Evolutionary conservation across 768 basidiomycete species (phyloP), one percentile per base, ranked within the genome.

Genomic region (Boletus tomentosulus): DNA sequence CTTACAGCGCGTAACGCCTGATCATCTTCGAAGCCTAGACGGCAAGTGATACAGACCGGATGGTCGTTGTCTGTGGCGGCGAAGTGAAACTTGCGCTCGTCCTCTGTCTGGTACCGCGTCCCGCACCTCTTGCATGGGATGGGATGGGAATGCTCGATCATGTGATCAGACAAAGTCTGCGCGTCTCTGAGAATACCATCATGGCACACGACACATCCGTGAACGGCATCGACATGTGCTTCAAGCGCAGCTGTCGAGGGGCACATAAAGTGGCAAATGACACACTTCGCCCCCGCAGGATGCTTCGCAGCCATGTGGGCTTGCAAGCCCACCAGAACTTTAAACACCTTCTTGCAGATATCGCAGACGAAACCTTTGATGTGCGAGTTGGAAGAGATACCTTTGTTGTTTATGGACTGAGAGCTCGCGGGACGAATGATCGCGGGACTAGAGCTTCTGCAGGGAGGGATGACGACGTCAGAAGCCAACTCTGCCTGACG

Each of bases 71-170:
- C 60, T 4, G 74, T 70, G 11, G 71, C 66, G 33, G 57, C 59
- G 48, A 76, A 78, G 56, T 80, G 79, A 37, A 60, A 53, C 7
- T 51, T 58, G 6, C 72, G 65, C 1, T 69, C 71, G 16, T 77
- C 77, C 38, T 74, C 71, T 10, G 68, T 64, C 48, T 41, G 59
- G 48, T 68, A 70, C 46, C 61, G 71, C 19, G 70, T 66, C 34
- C 67, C 61, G 45, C 69, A 71, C 41, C 24, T 55, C 57, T 61
- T 66, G 59, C 69, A 70, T 38, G 34, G 41, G 43, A 67, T 35
- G 27, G 65, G 63, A 57, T 57, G 65, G 19, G 67, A 57, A 49
- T 70, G 69, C 25, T 61, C 66, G 35, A 55, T 24, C 56, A 63
- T 59, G 54, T 70, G 68, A 41, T 70, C 70, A 8, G 67, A 57